A percentile compares a stretch with the other conserved stretches of the same genome.
phyloP scores from a whole-genome alignment of 1,139 yeast genomes.

The Protomyces lactucae-debilis region DNA sequence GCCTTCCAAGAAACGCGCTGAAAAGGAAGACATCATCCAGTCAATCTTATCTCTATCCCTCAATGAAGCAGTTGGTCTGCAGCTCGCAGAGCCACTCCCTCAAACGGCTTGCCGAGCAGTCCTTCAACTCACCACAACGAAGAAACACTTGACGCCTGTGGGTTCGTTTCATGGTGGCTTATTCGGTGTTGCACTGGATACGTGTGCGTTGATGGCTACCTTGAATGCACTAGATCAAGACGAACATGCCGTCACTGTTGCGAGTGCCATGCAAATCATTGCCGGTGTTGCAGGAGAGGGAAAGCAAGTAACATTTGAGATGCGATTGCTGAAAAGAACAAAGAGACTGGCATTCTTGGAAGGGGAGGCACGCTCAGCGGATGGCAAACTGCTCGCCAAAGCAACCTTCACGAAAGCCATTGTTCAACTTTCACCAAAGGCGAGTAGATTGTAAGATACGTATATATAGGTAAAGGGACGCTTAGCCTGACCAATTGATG shows the following conservation, averaged over 20 bases:
- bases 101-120: neutral
- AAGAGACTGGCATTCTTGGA: neutral
- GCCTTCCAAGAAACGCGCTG: neutral
- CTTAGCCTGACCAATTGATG: conserved; percentile 65
- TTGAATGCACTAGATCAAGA: neutral
- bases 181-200: neutral
- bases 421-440: neutral
- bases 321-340: neutral
- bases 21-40: neutral
- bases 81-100: neutral
- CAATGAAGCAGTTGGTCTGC: neutral
- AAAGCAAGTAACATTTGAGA: neutral
- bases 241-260: neutral
- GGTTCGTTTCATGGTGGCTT: neutral
- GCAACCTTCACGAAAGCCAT: neutral
- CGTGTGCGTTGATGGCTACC: neutral
- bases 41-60: neutral
- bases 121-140: neutral
- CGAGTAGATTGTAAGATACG: no score
- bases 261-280: neutral
- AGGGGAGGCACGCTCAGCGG: neutral
- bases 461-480: neutral
- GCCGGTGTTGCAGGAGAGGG: neutral
- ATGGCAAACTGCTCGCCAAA: neutral
- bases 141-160: neutral